Evolutionary conservation across 345 rosid species (phyloP).

Genomic region (Psidium guajava): DNA sequence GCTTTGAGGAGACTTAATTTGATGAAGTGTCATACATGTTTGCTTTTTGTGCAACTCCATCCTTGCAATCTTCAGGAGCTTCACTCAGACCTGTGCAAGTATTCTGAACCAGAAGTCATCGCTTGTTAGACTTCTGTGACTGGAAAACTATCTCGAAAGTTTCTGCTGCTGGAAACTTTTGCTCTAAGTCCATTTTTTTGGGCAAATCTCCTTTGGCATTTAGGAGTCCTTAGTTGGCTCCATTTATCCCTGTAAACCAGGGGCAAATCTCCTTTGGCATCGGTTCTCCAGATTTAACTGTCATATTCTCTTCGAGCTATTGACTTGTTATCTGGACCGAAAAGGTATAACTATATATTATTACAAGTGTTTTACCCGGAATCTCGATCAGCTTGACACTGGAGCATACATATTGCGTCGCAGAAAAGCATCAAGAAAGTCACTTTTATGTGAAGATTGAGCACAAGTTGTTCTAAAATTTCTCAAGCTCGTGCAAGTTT

Average conservation of each 20-base stretch:
- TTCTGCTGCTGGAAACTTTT: constrained; percentile 6
- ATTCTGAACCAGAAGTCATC: neutral
- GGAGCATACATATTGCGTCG: neutral
- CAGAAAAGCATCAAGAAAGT: neutral
- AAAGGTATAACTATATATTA: neutral
- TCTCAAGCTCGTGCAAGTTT: neutral
- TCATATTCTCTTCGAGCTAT: constrained; percentile 1
- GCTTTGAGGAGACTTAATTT: constrained; percentile 34
- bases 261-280: constrained; percentile 47
- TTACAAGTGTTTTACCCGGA: constrained; percentile 29
- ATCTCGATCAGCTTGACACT: constrained; percentile 8
- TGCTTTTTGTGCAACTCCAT: neutral
- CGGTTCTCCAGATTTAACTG: constrained; percentile 13
- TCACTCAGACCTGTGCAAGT: constrained; percentile 3
- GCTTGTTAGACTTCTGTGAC: neutral
- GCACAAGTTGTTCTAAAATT: neutral
- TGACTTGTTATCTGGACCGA: constrained; percentile 1
- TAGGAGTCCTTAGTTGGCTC: constrained; percentile 20
- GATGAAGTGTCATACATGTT: neutral
- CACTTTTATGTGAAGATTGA: neutral
- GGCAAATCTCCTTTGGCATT: constrained; percentile 69
- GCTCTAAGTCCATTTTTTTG: constrained; percentile 20
- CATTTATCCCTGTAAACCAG: constrained; percentile 20
- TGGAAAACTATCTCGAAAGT: neutral
- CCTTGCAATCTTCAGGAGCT: constrained; percentile 2